phyloP scores from a whole-genome alignment of 2,329 filamentous ascomycete species.

The Didymella sp. region DNA sequence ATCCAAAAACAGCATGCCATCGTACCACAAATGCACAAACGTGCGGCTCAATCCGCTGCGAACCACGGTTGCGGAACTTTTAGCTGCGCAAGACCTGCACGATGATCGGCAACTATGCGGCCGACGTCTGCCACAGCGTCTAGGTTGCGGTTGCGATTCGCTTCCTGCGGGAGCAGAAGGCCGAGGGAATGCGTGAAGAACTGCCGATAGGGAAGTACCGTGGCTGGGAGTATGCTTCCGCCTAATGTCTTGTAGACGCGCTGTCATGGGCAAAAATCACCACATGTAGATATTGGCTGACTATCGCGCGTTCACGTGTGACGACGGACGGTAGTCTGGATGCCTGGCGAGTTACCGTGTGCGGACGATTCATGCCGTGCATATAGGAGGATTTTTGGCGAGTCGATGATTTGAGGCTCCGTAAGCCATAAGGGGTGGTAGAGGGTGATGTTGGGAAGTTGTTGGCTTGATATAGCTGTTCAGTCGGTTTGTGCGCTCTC shows the following conservation, averaged over 20 bases:
- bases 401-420: neutral
- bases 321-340: neutral
- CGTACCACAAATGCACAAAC: neutral
- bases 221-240: neutral
- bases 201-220: neutral
- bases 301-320: neutral
- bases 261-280: neutral
- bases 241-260: neutral
- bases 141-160: neutral
- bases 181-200: neutral
- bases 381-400: neutral
- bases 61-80: neutral
- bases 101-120: neutral
- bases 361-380: neutral
- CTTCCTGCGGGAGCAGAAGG: neutral
- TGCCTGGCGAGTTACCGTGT: neutral
- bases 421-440: too few relatives aligned
- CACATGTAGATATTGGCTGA: neutral
- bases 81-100: neutral
- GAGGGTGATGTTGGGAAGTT: neutral
- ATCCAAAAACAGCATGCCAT: neutral
- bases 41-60: conserved; percentile 3
- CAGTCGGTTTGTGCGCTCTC: neutral
- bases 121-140: neutral
- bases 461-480: neutral